Conservation (phyloP, 2,329 filamentous ascomycete genomes). For the Fusarium coffeatum region DNA sequence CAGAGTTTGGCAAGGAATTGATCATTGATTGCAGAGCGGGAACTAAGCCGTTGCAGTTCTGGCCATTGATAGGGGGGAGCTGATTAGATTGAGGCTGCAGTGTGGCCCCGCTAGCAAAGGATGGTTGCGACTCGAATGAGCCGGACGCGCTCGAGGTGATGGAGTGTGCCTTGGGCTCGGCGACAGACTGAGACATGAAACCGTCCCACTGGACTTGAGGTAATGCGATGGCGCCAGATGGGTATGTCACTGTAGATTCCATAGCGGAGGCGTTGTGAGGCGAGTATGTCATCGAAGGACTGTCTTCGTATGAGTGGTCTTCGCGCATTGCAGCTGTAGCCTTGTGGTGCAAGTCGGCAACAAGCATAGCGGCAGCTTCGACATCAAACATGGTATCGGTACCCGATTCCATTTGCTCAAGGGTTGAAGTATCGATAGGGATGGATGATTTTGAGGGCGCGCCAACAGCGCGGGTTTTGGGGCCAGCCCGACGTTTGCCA, state of each 20-base stretch:
- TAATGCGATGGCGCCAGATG: constrained; percentile 81
- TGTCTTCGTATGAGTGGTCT: constrained; percentile 66
- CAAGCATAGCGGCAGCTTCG: constrained; percentile 97
- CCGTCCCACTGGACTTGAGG: constrained; percentile 93
- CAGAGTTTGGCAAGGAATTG: constrained; percentile 76
- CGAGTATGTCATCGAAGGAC: constrained; percentile 75
- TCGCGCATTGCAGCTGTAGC: constrained; percentile 77
- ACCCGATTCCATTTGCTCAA: constrained; percentile 93
- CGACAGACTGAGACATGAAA: constrained; percentile 77
- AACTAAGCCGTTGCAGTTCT: constrained; percentile 68
- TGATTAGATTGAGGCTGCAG: constrained; percentile 69
- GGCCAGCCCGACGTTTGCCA: constrained; percentile 82
- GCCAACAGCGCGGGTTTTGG: constrained; percentile 73
- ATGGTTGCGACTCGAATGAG: constrained; percentile 75
- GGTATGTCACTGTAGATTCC: constrained; percentile 81
- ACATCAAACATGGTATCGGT: constrained; percentile 94
- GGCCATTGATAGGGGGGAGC: constrained; percentile 76
- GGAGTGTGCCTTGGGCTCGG: constrained; percentile 80
- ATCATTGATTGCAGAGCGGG: constrained; percentile 78
- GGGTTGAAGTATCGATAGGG: constrained; percentile 81
- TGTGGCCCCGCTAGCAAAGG: constrained; percentile 69
- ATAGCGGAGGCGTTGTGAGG: constrained; percentile 77
- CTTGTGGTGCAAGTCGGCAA: constrained; percentile 98
- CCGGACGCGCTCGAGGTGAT: constrained; percentile 73
- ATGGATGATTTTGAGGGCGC: constrained; percentile 81